Evolutionary conservation across 495 filamentous ascomycete species (phyloP).

Genomic region (Paragyromitra xinjiangensis): DNA sequence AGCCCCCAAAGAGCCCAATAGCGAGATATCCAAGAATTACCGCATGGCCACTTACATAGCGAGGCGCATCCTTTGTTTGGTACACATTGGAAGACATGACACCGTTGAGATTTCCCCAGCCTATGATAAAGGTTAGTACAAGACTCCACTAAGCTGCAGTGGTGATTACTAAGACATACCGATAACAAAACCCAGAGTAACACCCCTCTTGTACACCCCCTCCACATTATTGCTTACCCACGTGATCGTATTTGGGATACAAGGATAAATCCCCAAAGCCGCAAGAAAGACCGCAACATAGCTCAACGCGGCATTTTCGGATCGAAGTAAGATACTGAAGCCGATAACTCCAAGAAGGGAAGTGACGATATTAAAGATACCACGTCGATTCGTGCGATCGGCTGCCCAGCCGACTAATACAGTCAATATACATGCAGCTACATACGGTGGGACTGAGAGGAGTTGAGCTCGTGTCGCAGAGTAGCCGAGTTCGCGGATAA

Average conservation of each 20-base stretch:
- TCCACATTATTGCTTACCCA: slow-evolving; percentile 92
- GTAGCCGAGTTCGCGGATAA: slow-evolving; percentile 80
- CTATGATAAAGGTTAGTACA: slow-evolving; percentile 52
- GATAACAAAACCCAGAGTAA: slow-evolving; percentile 85
- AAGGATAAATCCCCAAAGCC: slow-evolving; percentile 90
- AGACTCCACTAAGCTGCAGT: not conserved
- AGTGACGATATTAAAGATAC: slow-evolving; percentile 79
- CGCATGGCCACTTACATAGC: slow-evolving; percentile 68
- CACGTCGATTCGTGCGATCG: slow-evolving; percentile 79
- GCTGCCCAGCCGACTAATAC: slow-evolving; percentile 78
- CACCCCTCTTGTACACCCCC: slow-evolving; percentile 90
- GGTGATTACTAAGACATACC: slow-evolving; percentile 60
- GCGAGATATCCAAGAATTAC: slow-evolving; percentile 70
- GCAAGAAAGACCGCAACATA: slow-evolving; percentile 88
- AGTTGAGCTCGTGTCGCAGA: slow-evolving; percentile 76
- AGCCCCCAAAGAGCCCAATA: slow-evolving; percentile 69
- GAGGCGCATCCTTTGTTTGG: slow-evolving; percentile 64
- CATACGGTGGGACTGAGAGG: slow-evolving; percentile 87
- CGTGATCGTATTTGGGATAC: slow-evolving; percentile 87
- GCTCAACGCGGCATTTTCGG: slow-evolving; percentile 68
- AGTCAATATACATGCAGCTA: slow-evolving; percentile 79
- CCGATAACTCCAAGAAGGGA: slow-evolving; percentile 78
- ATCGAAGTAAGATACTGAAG: slow-evolving; percentile 78
- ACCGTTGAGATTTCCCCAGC: slow-evolving; percentile 88
- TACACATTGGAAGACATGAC: slow-evolving; percentile 61